A percentile compares a stretch with the other conserved stretches of the same genome.
Evolutionary conservation across 257 asterid species (phyloP).

Genomic region (Solanum microdontum): DNA sequence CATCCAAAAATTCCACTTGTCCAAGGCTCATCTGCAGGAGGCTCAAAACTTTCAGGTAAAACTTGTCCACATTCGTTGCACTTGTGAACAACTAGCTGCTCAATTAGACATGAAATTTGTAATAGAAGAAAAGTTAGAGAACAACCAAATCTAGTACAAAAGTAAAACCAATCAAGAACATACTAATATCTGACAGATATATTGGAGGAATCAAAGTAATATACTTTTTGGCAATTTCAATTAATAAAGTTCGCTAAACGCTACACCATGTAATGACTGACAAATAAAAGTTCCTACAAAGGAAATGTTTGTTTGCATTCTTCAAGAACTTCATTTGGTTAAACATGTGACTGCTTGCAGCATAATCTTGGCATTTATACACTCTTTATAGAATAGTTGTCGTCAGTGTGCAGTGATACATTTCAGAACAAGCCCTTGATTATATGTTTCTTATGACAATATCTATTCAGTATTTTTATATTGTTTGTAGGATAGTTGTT

Average conservation of each 20-base stretch:
- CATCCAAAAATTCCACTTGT: constrained; percentile 65
- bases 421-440: background rate
- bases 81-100: constrained; percentile 46
- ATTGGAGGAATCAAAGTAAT: background rate
- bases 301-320: background rate
- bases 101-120: background rate
- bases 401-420: background rate
- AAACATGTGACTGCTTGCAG: background rate
- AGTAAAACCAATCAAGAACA: background rate
- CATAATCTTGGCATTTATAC: background rate
- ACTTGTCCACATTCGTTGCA: constrained; percentile 72
- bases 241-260: background rate
- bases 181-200: background rate
- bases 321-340: background rate
- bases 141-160: background rate
- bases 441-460: background rate
- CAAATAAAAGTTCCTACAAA: background rate
- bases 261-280: background rate
- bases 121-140: background rate
- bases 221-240: background rate
- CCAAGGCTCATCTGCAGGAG: constrained; percentile 79
- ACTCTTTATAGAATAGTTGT: background rate
- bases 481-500: background rate
- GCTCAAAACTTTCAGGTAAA: constrained; percentile 51
- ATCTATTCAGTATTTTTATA: background rate